Evolutionary conservation across 1,139 yeast genomes (phyloP), one percentile per base, ranked within the genome.

Genomic region (Zygosaccharomyces sapae): DNA sequence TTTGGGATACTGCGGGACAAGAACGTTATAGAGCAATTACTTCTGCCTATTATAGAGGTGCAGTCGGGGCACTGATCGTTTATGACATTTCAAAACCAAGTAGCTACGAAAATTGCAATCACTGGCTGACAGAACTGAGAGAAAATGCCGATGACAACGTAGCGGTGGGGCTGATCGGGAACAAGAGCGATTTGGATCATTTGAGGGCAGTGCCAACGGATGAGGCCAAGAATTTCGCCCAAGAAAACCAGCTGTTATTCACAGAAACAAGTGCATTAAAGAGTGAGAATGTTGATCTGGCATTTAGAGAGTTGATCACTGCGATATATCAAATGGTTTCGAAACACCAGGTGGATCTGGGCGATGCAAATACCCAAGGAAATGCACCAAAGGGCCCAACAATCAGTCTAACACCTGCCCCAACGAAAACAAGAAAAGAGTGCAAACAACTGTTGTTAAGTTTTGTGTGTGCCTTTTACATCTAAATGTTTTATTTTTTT

Each of bases 1-100:
- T 92, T 64, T 92, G 98, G 98, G 98, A 92, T 69, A 92, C 98
- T 25, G 98, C 98, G 1, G 98, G 98, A 51, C 98, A 92, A 73
- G 98, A 92, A 70, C 81, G 98, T 66, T 92, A 92, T 73, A 81
- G 98, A 62, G 97, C 98, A 45, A 92, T 92, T 65, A 92, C 98
- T 35, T 83, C 95, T 52, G 98, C 97, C 10, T 92, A 92, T 72
- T 92, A 92, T 69, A 79, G 98, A 66, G 98, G 98, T 41, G 98
- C 98, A 0, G 96, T 90, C 44, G 98, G 98, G 45, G 98, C 98
- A 1, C 75, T 92, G 61, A 84, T 92, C 53, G 96, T 92, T 56
- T 92, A 92, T 70, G 98, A 92, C 70, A 90, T 92, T 65, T 82
- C 97, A 52, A 90, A 90, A 70, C 85, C 95, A 30, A 94, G 86